Evolutionary conservation across 805 yeast species (phyloP).

Genomic region (Cyberlindnera xylosilytica): DNA sequence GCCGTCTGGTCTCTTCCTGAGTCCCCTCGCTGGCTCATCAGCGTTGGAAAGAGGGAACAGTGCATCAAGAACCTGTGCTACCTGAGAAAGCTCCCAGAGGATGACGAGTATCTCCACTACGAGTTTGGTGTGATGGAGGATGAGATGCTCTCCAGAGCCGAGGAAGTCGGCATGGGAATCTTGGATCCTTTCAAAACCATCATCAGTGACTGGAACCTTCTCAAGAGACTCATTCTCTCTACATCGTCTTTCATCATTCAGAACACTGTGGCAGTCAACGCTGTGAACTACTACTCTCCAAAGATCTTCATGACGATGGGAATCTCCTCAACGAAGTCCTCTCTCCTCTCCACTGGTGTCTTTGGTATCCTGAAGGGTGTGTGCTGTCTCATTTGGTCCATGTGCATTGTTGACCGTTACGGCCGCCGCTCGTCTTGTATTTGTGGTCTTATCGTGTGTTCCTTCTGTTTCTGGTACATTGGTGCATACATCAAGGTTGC

Average conservation of each 20-base stretch:
- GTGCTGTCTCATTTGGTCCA: conserved; percentile 43
- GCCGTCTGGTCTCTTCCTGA: conserved; percentile 41
- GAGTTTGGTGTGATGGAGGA: conserved; percentile 34
- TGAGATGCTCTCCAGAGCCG: conserved; percentile 25
- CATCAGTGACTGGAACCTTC: conserved; percentile 28
- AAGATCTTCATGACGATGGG: conserved; percentile 48
- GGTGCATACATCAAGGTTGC: conserved; percentile 41
- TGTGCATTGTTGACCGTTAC: conserved; percentile 42
- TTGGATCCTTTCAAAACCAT: conserved; percentile 38
- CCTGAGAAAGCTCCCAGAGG: conserved; percentile 36
- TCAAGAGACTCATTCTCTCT: conserved; percentile 37
- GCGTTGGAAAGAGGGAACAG: conserved; percentile 33
- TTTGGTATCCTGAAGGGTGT: conserved; percentile 48
- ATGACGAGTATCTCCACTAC: conserved; percentile 38
- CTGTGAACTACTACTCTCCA: conserved; percentile 53
- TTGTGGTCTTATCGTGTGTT: conserved; percentile 37
- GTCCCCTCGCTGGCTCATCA: conserved; percentile 45
- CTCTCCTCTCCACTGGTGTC: conserved; percentile 49
- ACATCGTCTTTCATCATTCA: conserved; percentile 40
- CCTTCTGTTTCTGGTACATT: conserved; percentile 45
- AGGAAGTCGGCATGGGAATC: conserved; percentile 35
- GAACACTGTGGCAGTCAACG: conserved; percentile 47
- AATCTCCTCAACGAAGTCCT: conserved; percentile 41
- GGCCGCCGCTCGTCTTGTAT: conserved; percentile 45
- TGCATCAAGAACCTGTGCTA: conserved; percentile 32